These are phyloP conservation scores for Cordyceps javanica DNA, from an alignment of 2,329 filamentous ascomycete genomes.

Conservation along the genomic window DNA sequence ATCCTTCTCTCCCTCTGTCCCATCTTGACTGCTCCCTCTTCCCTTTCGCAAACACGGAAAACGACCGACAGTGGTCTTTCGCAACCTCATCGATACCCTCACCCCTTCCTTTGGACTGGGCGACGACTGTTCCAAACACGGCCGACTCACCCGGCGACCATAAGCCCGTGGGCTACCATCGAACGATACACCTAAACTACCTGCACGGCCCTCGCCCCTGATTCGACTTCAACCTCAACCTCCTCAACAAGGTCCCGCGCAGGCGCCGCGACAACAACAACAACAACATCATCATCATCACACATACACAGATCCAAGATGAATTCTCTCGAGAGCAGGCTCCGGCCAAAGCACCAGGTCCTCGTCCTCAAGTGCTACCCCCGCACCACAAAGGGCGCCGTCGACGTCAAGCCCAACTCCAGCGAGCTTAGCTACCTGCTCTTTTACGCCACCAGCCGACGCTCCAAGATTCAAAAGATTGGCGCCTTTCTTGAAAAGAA, in stretches of 20 bases:
- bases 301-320: constrained; percentile 31
- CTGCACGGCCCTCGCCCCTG: not conserved
- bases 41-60: too few species aligned
- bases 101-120: too few species aligned
- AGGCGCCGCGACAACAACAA: not conserved
- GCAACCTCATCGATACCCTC: too few species aligned
- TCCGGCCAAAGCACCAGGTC: constrained; percentile 93
- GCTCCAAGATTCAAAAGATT: constrained; percentile 94
- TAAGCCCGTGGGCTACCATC: not conserved
- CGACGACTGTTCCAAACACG: too few species aligned
- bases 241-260: not conserved
- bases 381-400: constrained; percentile 80
- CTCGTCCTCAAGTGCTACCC: constrained; percentile 95
- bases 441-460: constrained; percentile 91
- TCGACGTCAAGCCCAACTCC: constrained; percentile 91
- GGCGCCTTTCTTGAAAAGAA: constrained; percentile 92
- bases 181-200: too few species aligned
- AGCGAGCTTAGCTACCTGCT: constrained; percentile 95
- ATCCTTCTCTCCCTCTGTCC: too few species aligned
- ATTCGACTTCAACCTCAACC: not conserved
- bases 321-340: constrained; percentile 61
- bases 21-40: too few species aligned
- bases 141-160: not conserved
- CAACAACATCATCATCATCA: too few species aligned
- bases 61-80: too few species aligned